Conservation (phyloP, 306 rosid species). For the Gastrolobium bilobum region DNA sequence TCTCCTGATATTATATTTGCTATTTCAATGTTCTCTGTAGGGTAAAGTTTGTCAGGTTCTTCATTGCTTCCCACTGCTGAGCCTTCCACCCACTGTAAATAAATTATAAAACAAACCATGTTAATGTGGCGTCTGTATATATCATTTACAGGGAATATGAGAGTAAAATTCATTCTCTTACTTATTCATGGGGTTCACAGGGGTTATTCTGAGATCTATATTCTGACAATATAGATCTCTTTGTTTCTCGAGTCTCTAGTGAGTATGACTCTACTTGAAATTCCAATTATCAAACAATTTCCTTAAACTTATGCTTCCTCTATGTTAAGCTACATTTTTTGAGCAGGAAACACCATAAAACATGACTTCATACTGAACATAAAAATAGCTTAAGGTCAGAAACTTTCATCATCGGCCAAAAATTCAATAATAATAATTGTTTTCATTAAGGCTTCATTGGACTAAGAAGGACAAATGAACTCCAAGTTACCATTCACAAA, state of each 20-base stretch:
- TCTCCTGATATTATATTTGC: conserved; percentile 49
- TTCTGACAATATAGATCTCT: too few relatives aligned
- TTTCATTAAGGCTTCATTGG: neutral
- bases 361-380: neutral
- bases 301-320: neutral
- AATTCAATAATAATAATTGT: neutral
- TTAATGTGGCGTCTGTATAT: conserved; percentile 17
- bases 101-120: conserved; percentile 43
- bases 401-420: neutral
- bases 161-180: neutral
- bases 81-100: conserved; percentile 57
- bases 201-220: neutral
- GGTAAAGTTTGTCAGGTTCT: conserved; percentile 31
- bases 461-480: too few relatives aligned
- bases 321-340: neutral
- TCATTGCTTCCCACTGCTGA: conserved; percentile 41
- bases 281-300: conserved; percentile 15
- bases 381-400: conserved; percentile 6
- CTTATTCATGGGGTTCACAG: neutral
- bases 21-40: conserved; percentile 44
- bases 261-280: conserved; percentile 1
- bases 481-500: neutral
- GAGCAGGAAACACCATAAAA: neutral
- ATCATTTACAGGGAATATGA: conserved; percentile 9
- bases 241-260: too few relatives aligned